A percentile compares a stretch with the other conserved stretches of the same genome.
Evolutionary conservation across 331 rosid genomes (phyloP).

Genomic region (Rosa hybrid): DNA sequence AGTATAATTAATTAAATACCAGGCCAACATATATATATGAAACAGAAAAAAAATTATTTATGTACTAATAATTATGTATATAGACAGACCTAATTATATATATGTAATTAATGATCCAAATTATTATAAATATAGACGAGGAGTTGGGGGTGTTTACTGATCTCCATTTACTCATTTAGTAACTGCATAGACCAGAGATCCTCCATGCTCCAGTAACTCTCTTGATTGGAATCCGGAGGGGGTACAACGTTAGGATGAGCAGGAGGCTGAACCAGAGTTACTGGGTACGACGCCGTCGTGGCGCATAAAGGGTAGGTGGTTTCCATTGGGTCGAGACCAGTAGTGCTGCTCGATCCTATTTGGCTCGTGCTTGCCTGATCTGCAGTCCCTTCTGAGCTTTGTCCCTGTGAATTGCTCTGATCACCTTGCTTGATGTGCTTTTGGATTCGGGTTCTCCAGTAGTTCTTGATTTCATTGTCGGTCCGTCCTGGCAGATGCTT

Average conservation of each 20-base stretch:
- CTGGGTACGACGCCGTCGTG: conserved; percentile 32
- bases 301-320: conserved; percentile 41
- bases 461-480: conserved; percentile 93
- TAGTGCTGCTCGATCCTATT: not conserved
- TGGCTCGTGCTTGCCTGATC: conserved; percentile 54
- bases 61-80: not conserved
- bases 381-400: conserved; percentile 38
- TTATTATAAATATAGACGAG: not conserved
- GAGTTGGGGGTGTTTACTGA: not conserved
- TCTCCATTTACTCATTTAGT: conserved; percentile 45
- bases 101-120: not conserved
- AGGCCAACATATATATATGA: not conserved
- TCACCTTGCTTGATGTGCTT: conserved; percentile 89
- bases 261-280: conserved; percentile 31
- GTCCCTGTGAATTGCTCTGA: conserved; percentile 35
- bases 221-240: conserved; percentile 12
- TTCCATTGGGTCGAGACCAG: conserved; percentile 45
- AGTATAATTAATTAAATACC: not conserved
- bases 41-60: not conserved
- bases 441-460: conserved; percentile 98
- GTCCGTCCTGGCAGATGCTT: conserved; percentile 96
- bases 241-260: conserved; percentile 21
- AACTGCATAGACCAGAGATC: conserved; percentile 93
- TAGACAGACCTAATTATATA: conserved; percentile 22
- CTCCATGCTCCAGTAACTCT: conserved; percentile 88